Evolutionary conservation across 2,329 filamentous ascomycete genomes (phyloP).

Genomic region (Trichoderma aggressivum): DNA sequence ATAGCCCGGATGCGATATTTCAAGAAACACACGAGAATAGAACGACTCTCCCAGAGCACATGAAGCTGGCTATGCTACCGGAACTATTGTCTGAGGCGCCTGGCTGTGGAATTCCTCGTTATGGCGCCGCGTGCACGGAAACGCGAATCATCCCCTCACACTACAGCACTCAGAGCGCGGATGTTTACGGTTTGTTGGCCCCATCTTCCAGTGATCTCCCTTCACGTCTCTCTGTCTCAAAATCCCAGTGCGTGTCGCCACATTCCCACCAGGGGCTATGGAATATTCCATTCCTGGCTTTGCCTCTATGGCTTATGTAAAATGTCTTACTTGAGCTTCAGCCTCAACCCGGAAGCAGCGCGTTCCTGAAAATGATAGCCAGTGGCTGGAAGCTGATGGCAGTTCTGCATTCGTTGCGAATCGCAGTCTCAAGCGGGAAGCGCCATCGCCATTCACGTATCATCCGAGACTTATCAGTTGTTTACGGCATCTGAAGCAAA

Average conservation of each 20-base stretch:
- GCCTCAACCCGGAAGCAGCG: not conserved
- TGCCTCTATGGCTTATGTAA: not conserved
- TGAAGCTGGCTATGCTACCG: not conserved
- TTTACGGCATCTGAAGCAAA: not conserved
- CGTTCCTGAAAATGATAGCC: not conserved
- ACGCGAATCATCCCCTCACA: not conserved
- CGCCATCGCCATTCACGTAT: not conserved
- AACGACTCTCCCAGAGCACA: not conserved
- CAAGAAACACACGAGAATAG: not conserved
- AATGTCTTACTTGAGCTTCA: slow-evolving; percentile 3
- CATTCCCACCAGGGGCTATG: not conserved
- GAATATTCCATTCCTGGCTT: not conserved
- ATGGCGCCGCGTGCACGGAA: not conserved
- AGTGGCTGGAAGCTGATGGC: not conserved
- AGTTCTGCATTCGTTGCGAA: not conserved
- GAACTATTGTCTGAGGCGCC: not conserved
- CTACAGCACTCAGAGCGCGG: not conserved
- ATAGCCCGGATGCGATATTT: not conserved
- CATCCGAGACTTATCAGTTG: not conserved
- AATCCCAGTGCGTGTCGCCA: not conserved
- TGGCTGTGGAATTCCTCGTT: not conserved
- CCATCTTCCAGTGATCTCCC: not conserved
- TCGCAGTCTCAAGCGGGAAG: not conserved
- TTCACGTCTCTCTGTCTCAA: not conserved
- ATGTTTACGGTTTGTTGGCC: not conserved